These are phyloP conservation scores for Fusarium globosum DNA, from an alignment of 2,329 filamentous ascomycete genomes.

Conservation along the genomic window DNA sequence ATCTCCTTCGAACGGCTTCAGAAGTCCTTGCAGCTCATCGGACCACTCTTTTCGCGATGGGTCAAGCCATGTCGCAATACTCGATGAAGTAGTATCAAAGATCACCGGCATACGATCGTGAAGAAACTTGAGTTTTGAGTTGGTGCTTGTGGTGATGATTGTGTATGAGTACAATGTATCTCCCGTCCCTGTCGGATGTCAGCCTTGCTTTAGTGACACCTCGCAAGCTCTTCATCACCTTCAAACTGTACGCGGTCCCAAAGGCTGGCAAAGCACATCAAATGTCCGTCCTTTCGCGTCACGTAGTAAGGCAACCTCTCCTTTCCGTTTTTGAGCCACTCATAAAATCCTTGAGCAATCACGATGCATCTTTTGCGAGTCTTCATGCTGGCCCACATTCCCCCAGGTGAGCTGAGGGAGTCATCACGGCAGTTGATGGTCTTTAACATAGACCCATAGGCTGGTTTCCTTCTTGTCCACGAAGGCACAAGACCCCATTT, in stretches of 20 bases:
- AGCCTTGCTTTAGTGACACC: not conserved
- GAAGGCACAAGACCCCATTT: slow-evolving; percentile 96
- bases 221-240: slow-evolving; percentile 58
- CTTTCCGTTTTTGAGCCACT: slow-evolving; percentile 87
- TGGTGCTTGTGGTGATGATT: slow-evolving; percentile 91
- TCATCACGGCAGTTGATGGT: slow-evolving; percentile 97
- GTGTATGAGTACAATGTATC: slow-evolving; percentile 89
- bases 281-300: slow-evolving; percentile 80
- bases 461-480: slow-evolving; percentile 88
- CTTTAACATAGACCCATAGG: slow-evolving; percentile 81
- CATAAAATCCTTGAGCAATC: slow-evolving; percentile 92
- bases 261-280: slow-evolving; percentile 91
- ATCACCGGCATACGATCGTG: slow-evolving; percentile 98
- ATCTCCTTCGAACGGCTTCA: slow-evolving; percentile 83
- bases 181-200: slow-evolving; percentile 48
- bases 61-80: slow-evolving; percentile 81
- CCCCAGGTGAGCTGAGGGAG: slow-evolving; percentile 77
- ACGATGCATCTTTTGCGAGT: slow-evolving; percentile 88
- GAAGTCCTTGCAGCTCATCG: slow-evolving; percentile 77
- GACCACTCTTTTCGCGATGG: slow-evolving; percentile 79
- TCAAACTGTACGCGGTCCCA: slow-evolving; percentile 91
- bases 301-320: slow-evolving; percentile 88
- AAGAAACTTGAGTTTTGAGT: slow-evolving; percentile 83
- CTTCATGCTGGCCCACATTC: slow-evolving; percentile 96
- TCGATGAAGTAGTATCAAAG: slow-evolving; percentile 78